Evolutionary conservation across 805 yeast species (phyloP), one percentile per base, ranked within the genome.

Genomic region (Cyberlindnera nakhonratchasimensis): DNA sequence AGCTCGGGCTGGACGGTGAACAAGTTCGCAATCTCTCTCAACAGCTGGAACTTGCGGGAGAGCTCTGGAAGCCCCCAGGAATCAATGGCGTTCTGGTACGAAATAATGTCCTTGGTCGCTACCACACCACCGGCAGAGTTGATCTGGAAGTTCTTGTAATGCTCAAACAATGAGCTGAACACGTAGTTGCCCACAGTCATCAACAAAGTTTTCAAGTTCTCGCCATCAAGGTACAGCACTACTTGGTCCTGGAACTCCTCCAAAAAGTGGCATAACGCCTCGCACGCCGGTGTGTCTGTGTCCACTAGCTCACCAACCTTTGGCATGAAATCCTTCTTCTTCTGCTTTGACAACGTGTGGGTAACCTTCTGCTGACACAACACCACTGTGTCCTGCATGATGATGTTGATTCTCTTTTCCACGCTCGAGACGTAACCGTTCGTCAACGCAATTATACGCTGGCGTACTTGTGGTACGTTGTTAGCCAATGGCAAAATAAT

Each of bases 1-100:
- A 86, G 72, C 43, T 85, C 85, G 2, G 91, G 84, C 57, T 86
- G 93, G 14, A 87, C 95, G 0, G 95, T 82, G 61, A 82, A 90
- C 45, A 90, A 66, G 54, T 86, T 87, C 24, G 91, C 88, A 47
- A 90, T 75, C 52, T 89, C 96, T 58, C 88, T 77, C 48, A 90
- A 65, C 11, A 87, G 72, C 38, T 78, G 79, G 64, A 86, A 82
- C 43, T 74, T 73, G 25, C 80, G 85, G 4, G 79, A 66, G 22
- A 86, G 63, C 31, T 75, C 79, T 2, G 73, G 71, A 13, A 84
- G 69, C 7, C 70, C 66, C 91, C 93, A 87, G 32, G 71, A 71
- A 42, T 81, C 87, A 32, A 85, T 72, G 12, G 76, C 70, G 13
- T 75, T 70, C 59, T 87, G 91, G 56, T 82, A 86, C 34, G 85